Percentiles rank a stretch among this genome's conserved stretches.
phyloP scores from a whole-genome alignment of 768 basidiomycete species.

The Lentinula sp. region DNA sequence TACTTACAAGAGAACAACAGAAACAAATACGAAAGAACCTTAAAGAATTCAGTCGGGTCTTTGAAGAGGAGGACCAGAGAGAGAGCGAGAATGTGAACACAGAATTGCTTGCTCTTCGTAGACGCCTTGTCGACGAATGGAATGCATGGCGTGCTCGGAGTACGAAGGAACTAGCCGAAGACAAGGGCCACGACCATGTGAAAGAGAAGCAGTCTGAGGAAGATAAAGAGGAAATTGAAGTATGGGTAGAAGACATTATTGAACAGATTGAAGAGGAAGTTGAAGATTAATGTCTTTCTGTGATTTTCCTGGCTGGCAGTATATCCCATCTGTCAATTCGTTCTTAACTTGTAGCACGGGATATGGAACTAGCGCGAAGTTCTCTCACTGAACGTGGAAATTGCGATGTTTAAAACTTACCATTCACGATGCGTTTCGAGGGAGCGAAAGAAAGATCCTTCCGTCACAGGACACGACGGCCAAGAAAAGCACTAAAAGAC shows the following conservation, averaged over 20 bases:
- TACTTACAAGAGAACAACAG: slow-evolving; percentile 86
- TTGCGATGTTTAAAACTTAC: background rate
- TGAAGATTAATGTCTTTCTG: slow-evolving; percentile 32
- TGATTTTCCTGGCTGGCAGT: background rate
- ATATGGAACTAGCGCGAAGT: background rate
- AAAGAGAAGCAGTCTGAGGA: slow-evolving; percentile 28
- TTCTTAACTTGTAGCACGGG: background rate
- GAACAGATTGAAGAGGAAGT: slow-evolving; percentile 87
- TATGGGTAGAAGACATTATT: slow-evolving; percentile 90
- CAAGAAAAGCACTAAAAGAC: background rate
- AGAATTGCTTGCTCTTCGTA: slow-evolving; percentile 84
- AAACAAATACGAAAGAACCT: slow-evolving; percentile 82
- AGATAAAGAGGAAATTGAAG: slow-evolving; percentile 86
- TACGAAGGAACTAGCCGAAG: slow-evolving; percentile 59
- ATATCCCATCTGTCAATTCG: background rate
- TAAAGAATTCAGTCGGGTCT: slow-evolving; percentile 83
- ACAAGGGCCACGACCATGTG: slow-evolving; percentile 34
- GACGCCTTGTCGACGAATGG: slow-evolving; percentile 96
- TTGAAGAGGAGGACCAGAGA: slow-evolving; percentile 95
- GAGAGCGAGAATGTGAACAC: slow-evolving; percentile 94
- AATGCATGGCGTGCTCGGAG: slow-evolving; percentile 89
- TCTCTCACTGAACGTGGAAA: slow-evolving; percentile 4
- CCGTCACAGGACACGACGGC: background rate
- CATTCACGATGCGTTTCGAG: background rate
- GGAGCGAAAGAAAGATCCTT: background rate